Conservation (phyloP, 202 grass and related monocot genomes). For the Zoysia matrella region DNA sequence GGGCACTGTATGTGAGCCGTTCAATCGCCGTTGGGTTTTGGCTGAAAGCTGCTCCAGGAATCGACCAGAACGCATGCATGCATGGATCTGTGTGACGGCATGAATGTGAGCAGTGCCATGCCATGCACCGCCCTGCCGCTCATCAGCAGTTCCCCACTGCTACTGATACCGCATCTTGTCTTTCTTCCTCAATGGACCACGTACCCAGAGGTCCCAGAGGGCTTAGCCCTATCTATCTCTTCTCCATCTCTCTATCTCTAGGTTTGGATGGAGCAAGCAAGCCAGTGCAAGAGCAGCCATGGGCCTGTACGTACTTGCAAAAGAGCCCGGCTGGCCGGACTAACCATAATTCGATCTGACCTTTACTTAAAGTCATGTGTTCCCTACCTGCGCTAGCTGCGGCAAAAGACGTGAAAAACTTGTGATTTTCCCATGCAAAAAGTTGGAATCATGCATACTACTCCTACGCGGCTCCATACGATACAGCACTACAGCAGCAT, state of each 20-base stretch:
- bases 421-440: conserved; percentile 54
- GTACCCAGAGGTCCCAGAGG: too few relatives aligned
- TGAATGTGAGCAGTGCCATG: conserved; percentile 60
- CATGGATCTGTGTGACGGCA: conserved; percentile 44
- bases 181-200: conserved; percentile 35
- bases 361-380: conserved; percentile 59
- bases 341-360: conserved; percentile 13
- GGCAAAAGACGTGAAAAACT: conserved; percentile 54
- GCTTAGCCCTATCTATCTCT: too few relatives aligned
- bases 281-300: background rate
- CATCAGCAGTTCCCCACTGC: conserved; percentile 16
- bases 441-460: conserved; percentile 34
- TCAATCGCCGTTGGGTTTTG: conserved; percentile 9
- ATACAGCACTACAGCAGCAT: background rate
- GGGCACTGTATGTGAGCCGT: background rate
- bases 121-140: conserved; percentile 34
- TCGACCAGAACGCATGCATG: conserved; percentile 2
- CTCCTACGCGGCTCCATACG: background rate
- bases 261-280: background rate
- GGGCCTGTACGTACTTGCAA: conserved; percentile 35
- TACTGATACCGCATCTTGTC: background rate
- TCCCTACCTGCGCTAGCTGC: conserved; percentile 42
- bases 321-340: conserved; percentile 9
- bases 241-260: background rate
- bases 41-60: conserved; percentile 7